These are phyloP conservation scores for Metarhizium brunneum DNA, from an alignment of 2,329 filamentous ascomycete genomes.

Conservation along the genomic window DNA sequence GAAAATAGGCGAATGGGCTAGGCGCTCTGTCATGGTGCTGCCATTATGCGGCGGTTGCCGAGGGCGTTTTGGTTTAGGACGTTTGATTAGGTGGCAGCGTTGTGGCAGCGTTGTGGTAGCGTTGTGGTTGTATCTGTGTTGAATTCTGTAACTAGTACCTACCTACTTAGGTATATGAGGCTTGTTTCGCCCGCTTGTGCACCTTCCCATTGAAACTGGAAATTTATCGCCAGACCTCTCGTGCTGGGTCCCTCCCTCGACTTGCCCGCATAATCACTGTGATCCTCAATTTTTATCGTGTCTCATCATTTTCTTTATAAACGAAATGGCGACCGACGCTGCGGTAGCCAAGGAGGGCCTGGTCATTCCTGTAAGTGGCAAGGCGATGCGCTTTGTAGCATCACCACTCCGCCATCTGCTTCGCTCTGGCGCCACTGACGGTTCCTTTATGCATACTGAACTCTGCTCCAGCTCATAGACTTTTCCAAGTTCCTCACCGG, in stretches of 20 bases:
- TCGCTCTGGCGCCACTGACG: neutral
- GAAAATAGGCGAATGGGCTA: neutral
- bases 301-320: no score
- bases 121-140: no score
- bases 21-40: neutral
- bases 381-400: neutral
- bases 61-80: neutral
- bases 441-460: neutral
- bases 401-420: neutral
- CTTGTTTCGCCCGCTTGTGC: neutral
- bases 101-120: no score
- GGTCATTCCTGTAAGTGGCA: constrained; percentile 40
- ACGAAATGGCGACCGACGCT: constrained; percentile 23
- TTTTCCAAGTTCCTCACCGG: constrained; percentile 65
- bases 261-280: neutral
- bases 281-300: neutral
- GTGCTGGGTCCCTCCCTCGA: neutral
- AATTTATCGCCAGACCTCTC: neutral
- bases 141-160: neutral
- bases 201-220: no score
- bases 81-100: no score
- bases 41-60: neutral
- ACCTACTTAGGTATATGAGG: neutral
- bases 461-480: constrained; percentile 31
- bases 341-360: constrained; percentile 44